Evolutionary conservation across 805 yeast genomes (phyloP).

Genomic region (Saturnispora sekii): DNA sequence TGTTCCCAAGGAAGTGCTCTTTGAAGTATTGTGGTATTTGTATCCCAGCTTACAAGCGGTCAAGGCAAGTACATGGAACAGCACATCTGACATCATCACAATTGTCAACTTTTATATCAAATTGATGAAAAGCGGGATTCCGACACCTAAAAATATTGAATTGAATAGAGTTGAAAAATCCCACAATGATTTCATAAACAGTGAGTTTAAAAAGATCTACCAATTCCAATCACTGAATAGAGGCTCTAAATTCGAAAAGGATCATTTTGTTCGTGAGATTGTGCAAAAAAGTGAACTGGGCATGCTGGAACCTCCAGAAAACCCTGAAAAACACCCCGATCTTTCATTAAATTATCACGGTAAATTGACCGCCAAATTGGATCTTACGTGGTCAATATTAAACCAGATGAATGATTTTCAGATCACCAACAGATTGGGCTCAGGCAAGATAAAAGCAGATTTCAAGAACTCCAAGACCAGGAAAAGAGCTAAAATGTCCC

Average conservation of each 20-base stretch:
- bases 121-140: conserved; percentile 1
- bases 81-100: background rate
- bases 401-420: background rate
- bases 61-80: background rate
- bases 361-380: conserved; percentile 4
- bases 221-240: background rate
- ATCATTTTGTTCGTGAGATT: conserved; percentile 19
- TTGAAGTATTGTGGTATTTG: background rate
- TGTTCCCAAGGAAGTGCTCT: background rate
- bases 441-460: background rate
- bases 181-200: background rate
- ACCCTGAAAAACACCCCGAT: conserved; percentile 9
- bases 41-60: background rate
- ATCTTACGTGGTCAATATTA: background rate
- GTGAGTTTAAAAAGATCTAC: conserved; percentile 7
- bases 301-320: conserved; percentile 15
- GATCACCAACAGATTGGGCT: background rate
- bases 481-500: too few species aligned
- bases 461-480: too few species aligned
- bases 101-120: conserved; percentile 4
- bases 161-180: conserved; percentile 8
- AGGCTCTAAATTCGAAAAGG: conserved; percentile 7
- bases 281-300: conserved; percentile 22
- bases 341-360: background rate
- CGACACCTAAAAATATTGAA: background rate